Evolutionary conservation across 208 protist genomes (phyloP).

Genomic region (Crithidia expoeki): DNA sequence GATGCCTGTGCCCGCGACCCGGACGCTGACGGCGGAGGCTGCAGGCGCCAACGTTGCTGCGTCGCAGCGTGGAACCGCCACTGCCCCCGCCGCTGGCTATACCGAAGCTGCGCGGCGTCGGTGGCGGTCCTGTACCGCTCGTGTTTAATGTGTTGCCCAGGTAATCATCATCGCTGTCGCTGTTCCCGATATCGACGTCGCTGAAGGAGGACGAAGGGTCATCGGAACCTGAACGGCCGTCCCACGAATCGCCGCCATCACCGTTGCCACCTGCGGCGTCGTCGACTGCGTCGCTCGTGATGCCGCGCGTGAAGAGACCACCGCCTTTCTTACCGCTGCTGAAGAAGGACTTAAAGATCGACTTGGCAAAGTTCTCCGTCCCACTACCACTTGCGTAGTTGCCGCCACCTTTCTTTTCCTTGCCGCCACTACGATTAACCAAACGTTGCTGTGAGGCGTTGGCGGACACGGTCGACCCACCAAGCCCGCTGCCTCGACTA

Average conservation of each 20-base stretch:
- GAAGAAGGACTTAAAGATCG: constrained; percentile 65
- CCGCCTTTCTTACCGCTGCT: constrained; percentile 20
- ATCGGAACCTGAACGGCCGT: constrained; percentile 1
- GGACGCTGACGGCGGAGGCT: constrained; percentile 1
- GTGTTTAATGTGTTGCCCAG: not conserved
- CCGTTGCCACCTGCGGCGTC: constrained; percentile 3
- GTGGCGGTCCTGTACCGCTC: constrained; percentile 6
- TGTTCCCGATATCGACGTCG: not conserved
- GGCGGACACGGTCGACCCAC: not conserved
- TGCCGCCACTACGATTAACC: not conserved
- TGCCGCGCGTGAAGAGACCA: constrained; percentile 7
- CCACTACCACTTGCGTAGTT: constrained; percentile 4
- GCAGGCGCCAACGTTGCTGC: constrained; percentile 5
- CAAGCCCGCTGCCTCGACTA: constrained; percentile 12
- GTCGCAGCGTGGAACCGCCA: constrained; percentile 1
- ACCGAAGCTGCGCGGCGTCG: constrained; percentile 12
- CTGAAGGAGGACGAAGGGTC: not conserved
- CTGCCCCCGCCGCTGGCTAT: not conserved
- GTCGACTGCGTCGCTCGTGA: constrained; percentile 10
- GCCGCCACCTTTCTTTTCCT: not conserved
- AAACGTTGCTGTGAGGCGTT: constrained; percentile 2
- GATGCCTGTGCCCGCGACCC: constrained; percentile 1
- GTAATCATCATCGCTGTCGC: constrained; percentile 1
- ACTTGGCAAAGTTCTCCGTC: constrained; percentile 50
- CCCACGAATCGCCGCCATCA: constrained; percentile 14